A percentile compares a stretch with the other conserved stretches of the same genome.
Evolutionary conservation across 306 rosid genomes (phyloP).

Genomic region (Elaeagnus macrophylla): DNA sequence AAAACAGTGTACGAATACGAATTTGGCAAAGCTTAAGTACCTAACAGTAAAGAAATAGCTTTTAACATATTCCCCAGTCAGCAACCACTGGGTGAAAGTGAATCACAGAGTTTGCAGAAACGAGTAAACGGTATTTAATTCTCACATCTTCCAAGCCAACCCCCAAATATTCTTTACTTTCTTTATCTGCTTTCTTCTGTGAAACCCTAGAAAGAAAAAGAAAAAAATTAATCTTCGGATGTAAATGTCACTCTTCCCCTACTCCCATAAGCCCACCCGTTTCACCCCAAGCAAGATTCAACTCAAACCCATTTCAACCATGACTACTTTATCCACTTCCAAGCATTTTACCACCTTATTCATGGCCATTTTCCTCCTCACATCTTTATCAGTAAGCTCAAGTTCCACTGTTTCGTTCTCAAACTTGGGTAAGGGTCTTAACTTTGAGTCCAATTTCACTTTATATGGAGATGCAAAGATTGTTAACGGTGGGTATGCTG

Average conservation of each 20-base stretch:
- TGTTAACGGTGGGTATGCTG: constrained; percentile 42
- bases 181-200: constrained; percentile 39
- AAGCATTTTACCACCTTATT: constrained; percentile 19
- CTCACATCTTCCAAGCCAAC: constrained; percentile 64
- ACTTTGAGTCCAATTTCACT: constrained; percentile 38
- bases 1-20: too few relatives aligned
- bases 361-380: constrained; percentile 39
- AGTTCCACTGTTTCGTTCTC: constrained; percentile 50
- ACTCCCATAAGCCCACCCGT: constrained; percentile 21
- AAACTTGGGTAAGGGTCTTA: constrained; percentile 44
- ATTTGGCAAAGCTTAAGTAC: too few relatives aligned
- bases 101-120: constrained; percentile 30
- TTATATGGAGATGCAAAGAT: constrained; percentile 62
- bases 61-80: constrained; percentile 40
- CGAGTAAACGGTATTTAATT: constrained; percentile 52
- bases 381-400: constrained; percentile 31
- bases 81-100: constrained; percentile 45
- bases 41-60: background rate
- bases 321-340: constrained; percentile 46
- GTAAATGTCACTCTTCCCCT: constrained; percentile 41
- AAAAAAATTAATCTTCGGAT: constrained; percentile 23
- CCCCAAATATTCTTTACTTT: constrained; percentile 52
- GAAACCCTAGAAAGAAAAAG: constrained; percentile 77
- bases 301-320: constrained; percentile 46
- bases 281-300: constrained; percentile 28